A percentile compares a stretch with the other conserved stretches of the same genome.
These are phyloP conservation scores for Serendipita sp. DNA, from an alignment of 1,284 basidiomycete genomes.

Conservation along the genomic window DNA sequence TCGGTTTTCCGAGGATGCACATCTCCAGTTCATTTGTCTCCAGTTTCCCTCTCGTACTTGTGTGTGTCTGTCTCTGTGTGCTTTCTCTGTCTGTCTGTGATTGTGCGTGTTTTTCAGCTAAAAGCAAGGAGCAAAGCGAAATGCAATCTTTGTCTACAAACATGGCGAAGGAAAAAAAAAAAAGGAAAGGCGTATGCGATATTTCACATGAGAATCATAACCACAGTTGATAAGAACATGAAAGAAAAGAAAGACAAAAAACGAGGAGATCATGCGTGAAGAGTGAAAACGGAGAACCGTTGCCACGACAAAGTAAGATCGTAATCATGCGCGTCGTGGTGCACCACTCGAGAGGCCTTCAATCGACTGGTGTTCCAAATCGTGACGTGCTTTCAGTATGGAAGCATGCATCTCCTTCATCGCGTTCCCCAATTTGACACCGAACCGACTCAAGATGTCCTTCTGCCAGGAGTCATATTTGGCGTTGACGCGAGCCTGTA, in stretches of 20 bases:
- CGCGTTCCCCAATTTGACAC: conserved; percentile 76
- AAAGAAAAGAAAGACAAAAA: not conserved
- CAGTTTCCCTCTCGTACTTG: too few relatives aligned
- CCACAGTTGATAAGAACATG: too few relatives aligned
- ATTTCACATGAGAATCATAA: too few relatives aligned
- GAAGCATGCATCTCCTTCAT: conserved; percentile 95
- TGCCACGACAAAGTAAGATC: not conserved
- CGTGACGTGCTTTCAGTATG: conserved; percentile 84
- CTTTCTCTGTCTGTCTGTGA: not conserved
- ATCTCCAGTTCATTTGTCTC: too few relatives aligned
- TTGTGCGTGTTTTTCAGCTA: not conserved
- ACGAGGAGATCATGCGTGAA: not conserved
- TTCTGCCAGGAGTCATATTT: conserved; percentile 98
- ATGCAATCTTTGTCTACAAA: not conserved
- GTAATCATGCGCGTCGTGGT: conserved; percentile 23
- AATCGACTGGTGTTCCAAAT: conserved; percentile 84
- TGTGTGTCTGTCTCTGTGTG: not conserved
- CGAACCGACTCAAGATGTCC: conserved; percentile 85
- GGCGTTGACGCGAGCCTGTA: conserved; percentile 91
- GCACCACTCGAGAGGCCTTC: conserved; percentile 37
- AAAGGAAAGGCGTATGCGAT: not conserved
- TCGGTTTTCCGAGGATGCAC: not conserved
- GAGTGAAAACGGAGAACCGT: too few relatives aligned
- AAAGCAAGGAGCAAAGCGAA: not conserved
- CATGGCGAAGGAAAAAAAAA: not conserved